Evolutionary conservation across 192 early-diverging fungal genomes (phyloP), one percentile per base, ranked within the genome.

Genomic region (Coemansia interrupta): DNA sequence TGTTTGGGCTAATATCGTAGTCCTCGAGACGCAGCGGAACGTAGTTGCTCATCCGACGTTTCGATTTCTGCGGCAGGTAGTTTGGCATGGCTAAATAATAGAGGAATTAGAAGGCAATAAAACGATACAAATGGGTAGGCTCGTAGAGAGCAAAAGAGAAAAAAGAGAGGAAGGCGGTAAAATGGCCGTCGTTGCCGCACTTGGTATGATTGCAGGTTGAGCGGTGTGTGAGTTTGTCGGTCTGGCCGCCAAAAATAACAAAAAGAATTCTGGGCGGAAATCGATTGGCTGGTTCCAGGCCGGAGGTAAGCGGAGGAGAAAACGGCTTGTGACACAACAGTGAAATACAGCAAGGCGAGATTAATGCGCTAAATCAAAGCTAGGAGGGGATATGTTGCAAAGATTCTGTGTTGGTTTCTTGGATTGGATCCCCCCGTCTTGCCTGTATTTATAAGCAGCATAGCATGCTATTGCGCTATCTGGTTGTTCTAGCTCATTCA

Each of bases 1-100:
- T 89, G 24, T 70, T 60, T 6, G 89, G 87, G 51, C 85, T 83
- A 56, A 98, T 88, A 55, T 90, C 93, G 76, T 92, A 91, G 60
- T 91, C 85, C 67, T 88, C 78, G 24, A 92, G 82, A 50, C 60
- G 61, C 46, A 79, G 62, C 44, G 68, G 58, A 5, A 61, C 40
- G 53, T 77, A 77, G 30, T 5, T 17, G 19, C 14, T 40, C 9
- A 12, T 39, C 15, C 38, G 40, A 7, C 18, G 22, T 3, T 36
- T 36, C 9, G 43, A 30, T 39, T 19, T 32, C n/a, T 22, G 30
- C 19, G 49, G 57, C 12, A 7, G 17, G 18, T 26, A 36, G 17
- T 29, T 29, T n/a, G 43, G 28, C 41, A 47, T 44, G 9, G 41
- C 28, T 38, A 38, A 38, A 55, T 9, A 11, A 42, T 15, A 5